These are phyloP conservation scores for Picochlorum sp. DNA, from an alignment of 139 green algal species.

Conservation along the genomic window DNA sequence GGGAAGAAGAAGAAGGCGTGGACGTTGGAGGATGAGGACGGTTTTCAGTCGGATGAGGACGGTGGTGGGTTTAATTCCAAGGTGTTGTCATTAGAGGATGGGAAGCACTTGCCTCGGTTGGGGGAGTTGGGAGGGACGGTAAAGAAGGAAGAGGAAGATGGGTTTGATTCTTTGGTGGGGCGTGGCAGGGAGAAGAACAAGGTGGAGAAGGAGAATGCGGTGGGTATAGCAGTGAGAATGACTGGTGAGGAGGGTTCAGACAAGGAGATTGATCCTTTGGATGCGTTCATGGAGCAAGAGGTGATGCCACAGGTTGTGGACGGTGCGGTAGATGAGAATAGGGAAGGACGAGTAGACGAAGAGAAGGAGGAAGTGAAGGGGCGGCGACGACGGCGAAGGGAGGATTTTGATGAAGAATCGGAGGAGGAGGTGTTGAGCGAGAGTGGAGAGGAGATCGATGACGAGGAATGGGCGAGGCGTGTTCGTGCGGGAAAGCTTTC, in stretches of 20 bases:
- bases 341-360: conserved; percentile 27
- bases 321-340: neutral
- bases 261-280: conserved; percentile 15
- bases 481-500: conserved; percentile 59
- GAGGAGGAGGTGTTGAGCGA: conserved; percentile 7
- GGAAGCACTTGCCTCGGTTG: conserved; percentile 7
- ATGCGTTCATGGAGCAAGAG: conserved; percentile 13
- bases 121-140: neutral
- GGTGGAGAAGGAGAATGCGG: conserved; percentile 16
- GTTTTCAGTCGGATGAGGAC: conserved; percentile 2
- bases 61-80: neutral
- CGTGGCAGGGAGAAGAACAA: conserved; percentile 26
- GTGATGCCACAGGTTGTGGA: neutral
- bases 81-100: neutral
- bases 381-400: neutral
- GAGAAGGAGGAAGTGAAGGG: conserved; percentile 53
- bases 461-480: conserved; percentile 59
- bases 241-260: neutral
- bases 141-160: conserved; percentile 13
- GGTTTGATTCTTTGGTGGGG: conserved; percentile 19
- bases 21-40: conserved; percentile 15
- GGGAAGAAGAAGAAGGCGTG: neutral
- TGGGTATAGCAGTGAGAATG: neutral
- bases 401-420: conserved; percentile 7
- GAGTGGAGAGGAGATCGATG: conserved; percentile 28